Conservation (phyloP, 2,329 filamentous ascomycete species). For the Cordyceps cicadae region DNA sequence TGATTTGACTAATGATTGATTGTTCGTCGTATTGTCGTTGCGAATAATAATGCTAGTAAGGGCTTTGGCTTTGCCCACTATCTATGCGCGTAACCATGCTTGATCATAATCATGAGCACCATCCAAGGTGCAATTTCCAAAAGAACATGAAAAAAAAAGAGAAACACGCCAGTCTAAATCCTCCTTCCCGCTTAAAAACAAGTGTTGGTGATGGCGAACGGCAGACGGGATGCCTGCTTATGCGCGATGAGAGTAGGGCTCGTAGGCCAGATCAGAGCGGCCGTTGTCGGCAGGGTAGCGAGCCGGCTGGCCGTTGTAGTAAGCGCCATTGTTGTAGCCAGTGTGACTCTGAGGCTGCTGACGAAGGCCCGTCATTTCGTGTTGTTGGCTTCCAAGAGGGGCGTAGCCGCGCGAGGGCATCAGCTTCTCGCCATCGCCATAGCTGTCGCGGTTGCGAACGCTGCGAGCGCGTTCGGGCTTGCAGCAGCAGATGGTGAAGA, state of each 20-base stretch:
- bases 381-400: conserved; percentile 25
- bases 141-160: neutral
- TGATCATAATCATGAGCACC: conserved; percentile 10
- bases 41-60: neutral
- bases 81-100: conserved; percentile 8
- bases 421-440: conserved; percentile 43
- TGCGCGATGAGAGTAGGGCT: conserved; percentile 53
- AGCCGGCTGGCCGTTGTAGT: conserved; percentile 22
- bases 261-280: conserved; percentile 49
- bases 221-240: conserved; percentile 24
- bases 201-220: neutral
- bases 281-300: conserved; percentile 33
- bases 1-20: neutral
- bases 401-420: conserved; percentile 32
- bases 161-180: conserved; percentile 7
- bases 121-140: conserved; percentile 1
- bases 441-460: conserved; percentile 26
- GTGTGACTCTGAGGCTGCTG: conserved; percentile 22
- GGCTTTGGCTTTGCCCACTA: neutral
- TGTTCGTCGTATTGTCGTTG: conserved; percentile 1
- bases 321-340: conserved; percentile 8
- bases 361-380: conserved; percentile 32
- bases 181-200: neutral
- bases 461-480: conserved; percentile 37
- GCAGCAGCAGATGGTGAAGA: conserved; percentile 87